A percentile compares a stretch with the other conserved stretches of the same genome.
phyloP scores from a whole-genome alignment of 176 grass and related monocot species.

The Eleusine indica region DNA sequence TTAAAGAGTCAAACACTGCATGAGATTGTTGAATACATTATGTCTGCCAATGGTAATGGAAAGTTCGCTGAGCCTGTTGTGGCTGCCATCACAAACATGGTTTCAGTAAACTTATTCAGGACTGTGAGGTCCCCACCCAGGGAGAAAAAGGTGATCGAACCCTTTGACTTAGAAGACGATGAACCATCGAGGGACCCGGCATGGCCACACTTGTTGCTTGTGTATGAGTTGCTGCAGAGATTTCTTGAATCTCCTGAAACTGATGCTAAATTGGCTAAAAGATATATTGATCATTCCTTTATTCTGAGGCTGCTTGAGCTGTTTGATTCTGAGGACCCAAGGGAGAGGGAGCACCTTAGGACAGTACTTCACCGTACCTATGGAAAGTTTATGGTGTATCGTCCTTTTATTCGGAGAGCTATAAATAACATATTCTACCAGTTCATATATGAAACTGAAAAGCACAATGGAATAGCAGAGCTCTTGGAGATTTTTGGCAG shows the following conservation, averaged over 20 bases:
- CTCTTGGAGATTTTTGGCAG: slow-evolving; percentile 64
- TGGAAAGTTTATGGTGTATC: slow-evolving; percentile 68
- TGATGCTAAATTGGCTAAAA: slow-evolving; percentile 58
- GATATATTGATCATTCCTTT: slow-evolving; percentile 55
- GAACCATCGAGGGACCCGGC: slow-evolving; percentile 54
- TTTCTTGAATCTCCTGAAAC: slow-evolving; percentile 50
- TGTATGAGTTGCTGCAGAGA: slow-evolving; percentile 55
- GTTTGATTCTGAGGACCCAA: slow-evolving; percentile 59
- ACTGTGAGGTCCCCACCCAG: slow-evolving; percentile 32
- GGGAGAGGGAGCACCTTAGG: slow-evolving; percentile 60
- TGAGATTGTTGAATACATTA: slow-evolving; percentile 52
- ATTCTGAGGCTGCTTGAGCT: slow-evolving; percentile 53
- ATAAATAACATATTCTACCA: slow-evolving; percentile 59
- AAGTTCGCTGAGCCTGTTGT: slow-evolving; percentile 44
- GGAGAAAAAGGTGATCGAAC: slow-evolving; percentile 32
- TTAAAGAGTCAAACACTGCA: slow-evolving; percentile 39
- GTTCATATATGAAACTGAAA: slow-evolving; percentile 62
- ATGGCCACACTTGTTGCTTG: slow-evolving; percentile 52
- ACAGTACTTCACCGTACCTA: slow-evolving; percentile 54
- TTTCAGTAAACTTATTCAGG: slow-evolving; percentile 60
- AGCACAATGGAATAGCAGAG: slow-evolving; percentile 62
- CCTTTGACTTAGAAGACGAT: slow-evolving; percentile 51
- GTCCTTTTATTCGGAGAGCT: slow-evolving; percentile 54
- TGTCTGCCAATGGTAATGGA: background rate
- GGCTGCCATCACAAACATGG: slow-evolving; percentile 41